Evolutionary conservation across 1,284 basidiomycete species (phyloP).

Genomic region (Pisolithus thermaeus): DNA sequence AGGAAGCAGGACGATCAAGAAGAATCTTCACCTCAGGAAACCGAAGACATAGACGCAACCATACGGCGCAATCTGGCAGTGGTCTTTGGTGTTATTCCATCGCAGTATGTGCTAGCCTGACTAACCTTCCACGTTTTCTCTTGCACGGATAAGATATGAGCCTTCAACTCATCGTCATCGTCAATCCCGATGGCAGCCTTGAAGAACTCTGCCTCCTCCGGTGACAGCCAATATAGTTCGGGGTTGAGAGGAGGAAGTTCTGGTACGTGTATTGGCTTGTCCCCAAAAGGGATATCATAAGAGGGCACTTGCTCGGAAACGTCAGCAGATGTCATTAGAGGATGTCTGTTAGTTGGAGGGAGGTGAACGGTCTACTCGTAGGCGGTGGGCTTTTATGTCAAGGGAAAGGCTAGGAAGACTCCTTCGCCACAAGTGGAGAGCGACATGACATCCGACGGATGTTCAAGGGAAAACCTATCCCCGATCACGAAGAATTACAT

Average conservation of each 20-base stretch:
- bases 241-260: background rate
- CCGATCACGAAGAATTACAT: too few relatives aligned
- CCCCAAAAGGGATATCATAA: background rate
- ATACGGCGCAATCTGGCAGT: constrained; percentile 10
- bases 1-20: background rate
- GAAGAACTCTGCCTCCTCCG: constrained; percentile 7
- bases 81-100: background rate
- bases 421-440: too few relatives aligned
- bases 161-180: constrained; percentile 7
- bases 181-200: constrained; percentile 10
- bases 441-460: too few relatives aligned
- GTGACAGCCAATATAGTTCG: background rate
- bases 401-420: too few relatives aligned
- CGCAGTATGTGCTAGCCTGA: background rate
- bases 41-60: constrained; percentile 8
- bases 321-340: background rate
- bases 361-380: too few relatives aligned
- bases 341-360: background rate
- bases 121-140: constrained; percentile 11
- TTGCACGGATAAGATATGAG: constrained; percentile 11
- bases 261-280: background rate
- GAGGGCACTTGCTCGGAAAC: background rate
- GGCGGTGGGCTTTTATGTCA: too few relatives aligned
- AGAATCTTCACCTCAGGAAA: constrained; percentile 8
- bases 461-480: too few relatives aligned